These are phyloP conservation scores for Stagonosporopsis cucurbitacearum DNA, from an alignment of 2,329 filamentous ascomycete genomes.

Conservation along the genomic window DNA sequence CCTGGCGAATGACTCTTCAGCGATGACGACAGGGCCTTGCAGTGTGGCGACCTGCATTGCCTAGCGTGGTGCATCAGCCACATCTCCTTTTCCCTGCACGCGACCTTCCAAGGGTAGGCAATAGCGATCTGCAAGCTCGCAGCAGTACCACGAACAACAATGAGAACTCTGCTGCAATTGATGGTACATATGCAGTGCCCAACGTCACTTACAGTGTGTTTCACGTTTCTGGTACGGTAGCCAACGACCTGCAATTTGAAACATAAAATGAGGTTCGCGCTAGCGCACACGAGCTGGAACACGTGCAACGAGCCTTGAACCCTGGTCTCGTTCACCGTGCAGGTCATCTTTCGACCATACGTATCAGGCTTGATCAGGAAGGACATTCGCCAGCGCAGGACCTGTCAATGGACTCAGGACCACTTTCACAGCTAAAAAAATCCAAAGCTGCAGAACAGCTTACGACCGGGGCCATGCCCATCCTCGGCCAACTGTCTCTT, in stretches of 20 bases:
- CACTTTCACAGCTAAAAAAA: neutral
- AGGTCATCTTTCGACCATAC: conserved; percentile 3
- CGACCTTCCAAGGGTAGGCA: neutral
- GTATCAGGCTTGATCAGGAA: neutral
- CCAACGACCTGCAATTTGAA: neutral
- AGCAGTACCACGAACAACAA: neutral
- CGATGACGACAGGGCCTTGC: conserved; percentile 30
- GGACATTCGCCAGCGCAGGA: neutral
- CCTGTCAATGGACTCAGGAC: neutral
- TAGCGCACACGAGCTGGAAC: conserved; percentile 7
- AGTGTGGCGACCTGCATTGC: conserved; percentile 8
- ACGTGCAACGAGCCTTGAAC: neutral
- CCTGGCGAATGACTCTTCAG: conserved; percentile 21
- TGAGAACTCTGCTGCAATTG: neutral
- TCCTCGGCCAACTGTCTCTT: conserved; percentile 9
- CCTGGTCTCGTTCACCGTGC: conserved; percentile 9
- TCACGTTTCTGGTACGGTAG: neutral
- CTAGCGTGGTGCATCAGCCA: conserved; percentile 19
- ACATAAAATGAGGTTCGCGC: conserved; percentile 12
- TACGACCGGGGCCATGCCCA: conserved; percentile 1
- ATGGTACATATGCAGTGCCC: neutral
- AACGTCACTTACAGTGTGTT: neutral
- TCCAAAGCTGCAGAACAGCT: neutral
- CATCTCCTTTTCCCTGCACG: conserved; percentile 14
- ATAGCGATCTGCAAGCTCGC: neutral